A percentile compares a stretch with the other conserved stretches of the same genome.
Conservation (phyloP, 2,329 filamentous ascomycete species). For the Curvularia verruculosa region DNA sequence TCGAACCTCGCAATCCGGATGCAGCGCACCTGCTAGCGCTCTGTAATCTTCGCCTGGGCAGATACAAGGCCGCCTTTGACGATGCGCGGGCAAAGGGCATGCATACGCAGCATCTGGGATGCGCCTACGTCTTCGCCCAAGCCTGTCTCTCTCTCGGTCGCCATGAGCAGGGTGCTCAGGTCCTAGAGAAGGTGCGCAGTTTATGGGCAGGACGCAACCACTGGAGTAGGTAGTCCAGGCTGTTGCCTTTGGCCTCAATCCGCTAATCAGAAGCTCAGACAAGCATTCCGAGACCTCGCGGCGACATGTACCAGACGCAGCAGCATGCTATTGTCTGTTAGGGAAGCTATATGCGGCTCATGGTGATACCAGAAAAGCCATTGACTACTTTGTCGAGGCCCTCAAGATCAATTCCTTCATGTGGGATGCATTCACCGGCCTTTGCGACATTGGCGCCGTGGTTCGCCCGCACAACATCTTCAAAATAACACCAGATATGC, state of each 20-base stretch:
- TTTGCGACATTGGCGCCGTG: slow-evolving; percentile 82
- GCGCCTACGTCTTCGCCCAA: slow-evolving; percentile 90
- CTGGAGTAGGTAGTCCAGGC: slow-evolving; percentile 66
- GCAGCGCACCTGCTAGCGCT: slow-evolving; percentile 82
- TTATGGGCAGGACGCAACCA: slow-evolving; percentile 77
- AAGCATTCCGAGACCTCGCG: slow-evolving; percentile 78
- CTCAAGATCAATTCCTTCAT: slow-evolving; percentile 92
- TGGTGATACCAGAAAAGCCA: slow-evolving; percentile 79
- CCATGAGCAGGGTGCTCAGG: slow-evolving; percentile 79
- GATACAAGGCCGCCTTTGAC: slow-evolving; percentile 86
- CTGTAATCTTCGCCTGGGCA: slow-evolving; percentile 81
- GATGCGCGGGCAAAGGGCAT: slow-evolving; percentile 73
- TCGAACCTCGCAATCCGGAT: slow-evolving; percentile 81
- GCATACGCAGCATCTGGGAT: slow-evolving; percentile 79
- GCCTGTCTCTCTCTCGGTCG: slow-evolving; percentile 80
- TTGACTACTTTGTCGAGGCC: slow-evolving; percentile 85
- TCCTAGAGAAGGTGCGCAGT: slow-evolving; percentile 80
- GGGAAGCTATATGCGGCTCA: slow-evolving; percentile 87
- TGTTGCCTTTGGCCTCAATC: neutral
- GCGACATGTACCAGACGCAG: slow-evolving; percentile 78
- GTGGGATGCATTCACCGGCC: slow-evolving; percentile 92
- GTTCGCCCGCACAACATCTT: slow-evolving; percentile 87
- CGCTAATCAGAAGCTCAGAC: slow-evolving; percentile 49
- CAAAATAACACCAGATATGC: slow-evolving; percentile 71
- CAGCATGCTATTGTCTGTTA: slow-evolving; percentile 80